phyloP scores from a whole-genome alignment of 148 eudicot genomes.

The Pharnaceum exiguum region DNA sequence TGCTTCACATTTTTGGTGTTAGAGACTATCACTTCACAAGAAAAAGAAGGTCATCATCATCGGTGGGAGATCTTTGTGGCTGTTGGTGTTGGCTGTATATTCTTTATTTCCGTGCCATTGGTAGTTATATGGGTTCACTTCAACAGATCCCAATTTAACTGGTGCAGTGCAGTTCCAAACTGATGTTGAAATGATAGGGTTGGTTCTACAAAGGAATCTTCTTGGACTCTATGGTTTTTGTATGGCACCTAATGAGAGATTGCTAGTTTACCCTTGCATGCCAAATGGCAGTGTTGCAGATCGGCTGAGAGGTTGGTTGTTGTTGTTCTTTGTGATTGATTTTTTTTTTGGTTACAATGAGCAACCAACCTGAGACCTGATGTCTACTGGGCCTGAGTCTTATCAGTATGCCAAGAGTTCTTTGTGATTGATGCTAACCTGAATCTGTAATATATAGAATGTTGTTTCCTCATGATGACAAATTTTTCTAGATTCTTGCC shows the following conservation, averaged over 20 bases:
- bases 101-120: conserved; percentile 48
- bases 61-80: conserved; percentile 45
- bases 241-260: conserved; percentile 69
- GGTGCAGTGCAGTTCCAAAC: conserved; percentile 96
- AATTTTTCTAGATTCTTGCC: no score
- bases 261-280: conserved; percentile 92
- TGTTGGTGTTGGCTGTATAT: conserved; percentile 58
- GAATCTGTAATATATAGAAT: no score
- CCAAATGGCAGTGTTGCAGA: conserved; percentile 95
- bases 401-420: no score
- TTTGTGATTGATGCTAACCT: no score
- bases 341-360: background rate
- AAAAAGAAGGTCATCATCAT: conserved; percentile 42
- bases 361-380: no score
- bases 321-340: background rate
- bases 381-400: no score
- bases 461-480: no score
- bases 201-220: conserved; percentile 87
- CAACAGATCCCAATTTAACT: conserved; percentile 66
- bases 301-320: conserved; percentile 73
- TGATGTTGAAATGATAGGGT: conserved; percentile 95
- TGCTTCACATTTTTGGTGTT: conserved; percentile 12
- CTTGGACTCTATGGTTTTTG: conserved; percentile 81
- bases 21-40: conserved; percentile 38
- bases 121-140: conserved; percentile 61